Percentiles rank a stretch among this genome's conserved stretches.
phyloP scores from a whole-genome alignment of 352 stramenopile genomes.

The Phytophthora hibernalis region DNA sequence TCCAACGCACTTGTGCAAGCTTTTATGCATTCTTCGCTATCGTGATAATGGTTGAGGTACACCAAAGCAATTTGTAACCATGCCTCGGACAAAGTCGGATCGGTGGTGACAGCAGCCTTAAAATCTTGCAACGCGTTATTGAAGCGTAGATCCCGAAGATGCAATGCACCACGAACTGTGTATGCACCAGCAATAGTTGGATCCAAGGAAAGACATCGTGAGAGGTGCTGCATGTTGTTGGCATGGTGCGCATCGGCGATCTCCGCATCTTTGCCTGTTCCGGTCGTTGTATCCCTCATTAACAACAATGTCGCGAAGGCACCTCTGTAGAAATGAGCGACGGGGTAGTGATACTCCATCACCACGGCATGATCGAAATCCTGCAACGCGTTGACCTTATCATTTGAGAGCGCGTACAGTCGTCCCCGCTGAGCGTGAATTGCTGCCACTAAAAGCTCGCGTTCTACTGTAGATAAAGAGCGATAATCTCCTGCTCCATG shows the following conservation, averaged over 20 bases:
- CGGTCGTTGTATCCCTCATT: constrained; percentile 32
- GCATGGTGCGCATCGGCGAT: constrained; percentile 36
- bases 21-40: constrained; percentile 69
- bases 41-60: constrained; percentile 84
- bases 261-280: constrained; percentile 23
- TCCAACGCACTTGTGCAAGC: constrained; percentile 68
- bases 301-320: constrained; percentile 62
- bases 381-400: constrained; percentile 49
- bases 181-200: constrained; percentile 80
- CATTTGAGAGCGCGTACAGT: constrained; percentile 64
- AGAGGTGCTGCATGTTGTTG: constrained; percentile 65
- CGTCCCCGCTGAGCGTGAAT: constrained; percentile 72
- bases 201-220: constrained; percentile 68
- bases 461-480: constrained; percentile 45
- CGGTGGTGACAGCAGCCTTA: constrained; percentile 73
- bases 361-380: constrained; percentile 82
- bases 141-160: constrained; percentile 76
- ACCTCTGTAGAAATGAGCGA: constrained; percentile 81
- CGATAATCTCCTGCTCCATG: constrained; percentile 11
- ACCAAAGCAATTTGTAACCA: constrained; percentile 86
- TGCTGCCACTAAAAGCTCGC: constrained; percentile 59
- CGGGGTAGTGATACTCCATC: constrained; percentile 82
- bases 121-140: constrained; percentile 83
- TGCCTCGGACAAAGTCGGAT: constrained; percentile 78
- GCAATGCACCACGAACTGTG: constrained; percentile 72